Base-by-base conservation (phyloP, 2,329 filamentous ascomycete species). In the Talaromyces sp. region DNA sequence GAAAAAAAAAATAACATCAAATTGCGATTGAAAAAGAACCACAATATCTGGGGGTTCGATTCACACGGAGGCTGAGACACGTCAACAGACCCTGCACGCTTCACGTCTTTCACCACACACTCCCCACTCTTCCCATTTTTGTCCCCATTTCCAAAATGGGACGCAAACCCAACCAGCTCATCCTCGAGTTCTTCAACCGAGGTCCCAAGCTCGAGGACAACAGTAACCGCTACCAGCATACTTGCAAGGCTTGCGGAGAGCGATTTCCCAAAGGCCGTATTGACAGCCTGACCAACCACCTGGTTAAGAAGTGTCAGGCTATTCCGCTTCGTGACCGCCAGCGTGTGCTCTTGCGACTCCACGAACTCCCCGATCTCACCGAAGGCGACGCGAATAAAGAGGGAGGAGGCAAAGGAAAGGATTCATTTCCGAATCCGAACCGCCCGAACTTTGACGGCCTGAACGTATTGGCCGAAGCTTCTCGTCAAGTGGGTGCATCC, bases 201-300 rank as follows among this genome's bases (percentile, higher is more conserved):
- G 92, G 92, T 9, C 83, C 85, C 35, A 96, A 96, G 76, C 82
- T 96, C 65, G 86, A 88, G 68, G 91, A 96, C 75, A 88, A 89
- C 60, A 94, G 90, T 77, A 96, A 96, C 72, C 86, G 92, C 53
- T 97, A 97, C 69, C 87, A 90, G 64, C 90, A 96, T 69, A 94
- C 89, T 11, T 96, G 91, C 83, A 93, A 89, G 72, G 82, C 86
- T 61, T 96, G 91, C 71, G 90, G 90, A 61, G 89, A 94, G 74
- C 88, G 89, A 72, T 96, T 96, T 58, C 89, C 90, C 58, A 96
- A 96, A 70, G 92, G 92, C 56, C 86, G 92, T 57, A 88, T 90
- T 66, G 92, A 97, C 67, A 90, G 85, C 64, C 76, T 97, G 55
- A 88, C 86, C 39, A 86, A 82, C 57, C 92, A 97, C 68, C 81